Percentiles rank a stretch among this genome's conserved stretches.
Conservation (phyloP, 495 filamentous ascomycete genomes). For the Xylaria scruposa region DNA sequence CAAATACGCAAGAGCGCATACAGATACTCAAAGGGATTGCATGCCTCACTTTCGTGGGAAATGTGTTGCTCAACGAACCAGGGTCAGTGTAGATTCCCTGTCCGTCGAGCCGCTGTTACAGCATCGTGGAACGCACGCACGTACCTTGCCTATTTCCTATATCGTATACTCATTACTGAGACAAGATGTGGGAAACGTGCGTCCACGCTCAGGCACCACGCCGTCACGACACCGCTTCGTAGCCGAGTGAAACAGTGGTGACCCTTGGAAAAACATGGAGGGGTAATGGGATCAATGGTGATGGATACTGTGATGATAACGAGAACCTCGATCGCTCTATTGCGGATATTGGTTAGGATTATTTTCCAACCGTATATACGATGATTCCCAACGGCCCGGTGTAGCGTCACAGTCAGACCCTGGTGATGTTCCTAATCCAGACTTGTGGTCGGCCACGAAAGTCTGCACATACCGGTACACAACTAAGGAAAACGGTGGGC, state of each 20-base stretch:
- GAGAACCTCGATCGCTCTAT: constrained; percentile 12
- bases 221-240: constrained; percentile 20
- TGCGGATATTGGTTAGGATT: not conserved
- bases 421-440: not conserved
- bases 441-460: constrained; percentile 1
- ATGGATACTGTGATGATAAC: not conserved
- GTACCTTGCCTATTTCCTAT: constrained; percentile 19
- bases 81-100: constrained; percentile 18
- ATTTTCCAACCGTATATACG: constrained; percentile 4
- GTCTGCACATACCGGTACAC: constrained; percentile 7
- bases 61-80: not conserved
- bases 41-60: not conserved
- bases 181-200: constrained; percentile 12
- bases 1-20: constrained; percentile 7
- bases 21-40: constrained; percentile 17
- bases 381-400: constrained; percentile 17
- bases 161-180: constrained; percentile 8
- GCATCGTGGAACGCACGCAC: constrained; percentile 17
- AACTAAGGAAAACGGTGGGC: constrained; percentile 5
- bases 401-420: constrained; percentile 19
- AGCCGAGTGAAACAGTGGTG: constrained; percentile 21
- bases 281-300: constrained; percentile 14
- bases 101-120: constrained; percentile 23
- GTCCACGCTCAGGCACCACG: constrained; percentile 18
- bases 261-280: constrained; percentile 16